These are phyloP conservation scores for Prototheca cutis DNA, from an alignment of 163 green algal genomes.

Conservation along the genomic window DNA sequence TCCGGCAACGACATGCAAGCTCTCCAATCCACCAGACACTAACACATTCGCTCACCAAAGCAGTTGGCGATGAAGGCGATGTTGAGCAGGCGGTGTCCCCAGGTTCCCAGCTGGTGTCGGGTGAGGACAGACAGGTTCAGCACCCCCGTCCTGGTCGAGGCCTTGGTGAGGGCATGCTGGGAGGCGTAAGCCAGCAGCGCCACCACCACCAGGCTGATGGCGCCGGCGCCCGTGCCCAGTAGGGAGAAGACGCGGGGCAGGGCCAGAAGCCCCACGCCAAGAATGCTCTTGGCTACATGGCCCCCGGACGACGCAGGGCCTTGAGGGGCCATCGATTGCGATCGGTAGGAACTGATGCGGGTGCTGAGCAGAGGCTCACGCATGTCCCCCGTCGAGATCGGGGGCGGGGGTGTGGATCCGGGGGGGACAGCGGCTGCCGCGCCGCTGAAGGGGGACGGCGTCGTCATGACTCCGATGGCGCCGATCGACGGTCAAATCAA, in stretches of 20 bases:
- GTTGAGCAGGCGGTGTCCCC: constrained; percentile 14
- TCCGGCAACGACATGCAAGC: neutral
- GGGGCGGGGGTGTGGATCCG: no score
- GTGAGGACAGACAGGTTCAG: constrained; percentile 1
- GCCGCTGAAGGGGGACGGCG: no score
- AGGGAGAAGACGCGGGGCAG: constrained; percentile 16
- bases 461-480: no score
- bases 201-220: constrained; percentile 7
- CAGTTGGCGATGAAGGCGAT: constrained; percentile 17
- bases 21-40: neutral
- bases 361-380: constrained; percentile 2
- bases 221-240: constrained; percentile 14
- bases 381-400: no score
- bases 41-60: neutral
- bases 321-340: neutral
- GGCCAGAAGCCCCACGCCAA: constrained; percentile 23
- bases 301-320: neutral
- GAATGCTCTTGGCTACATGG: constrained; percentile 17
- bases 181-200: constrained; percentile 10
- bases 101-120: constrained; percentile 4
- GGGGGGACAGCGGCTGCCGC: no score
- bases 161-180: constrained; percentile 15
- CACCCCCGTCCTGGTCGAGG: constrained; percentile 9
- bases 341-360: constrained; percentile 1
- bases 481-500: no score